Evolutionary conservation across 176 grass and related monocot genomes (phyloP), one percentile per base, ranked within the genome.

Genomic region (Phoenix dactylifera): DNA sequence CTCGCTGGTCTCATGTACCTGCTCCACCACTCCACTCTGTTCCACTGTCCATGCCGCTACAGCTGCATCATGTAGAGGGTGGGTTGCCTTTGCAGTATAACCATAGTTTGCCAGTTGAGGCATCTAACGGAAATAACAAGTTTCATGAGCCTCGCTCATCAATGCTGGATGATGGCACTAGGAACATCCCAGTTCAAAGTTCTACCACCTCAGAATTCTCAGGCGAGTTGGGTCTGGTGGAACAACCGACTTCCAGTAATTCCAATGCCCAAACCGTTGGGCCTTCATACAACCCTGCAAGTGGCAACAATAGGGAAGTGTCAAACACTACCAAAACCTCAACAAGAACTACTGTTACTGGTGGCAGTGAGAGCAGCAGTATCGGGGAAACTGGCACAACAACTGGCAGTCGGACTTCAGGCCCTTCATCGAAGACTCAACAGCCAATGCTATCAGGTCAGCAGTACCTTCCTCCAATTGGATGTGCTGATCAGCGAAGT

Each of bases 1-100:
- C 84, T 51, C 80, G 85, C 68, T 98, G 93, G 93, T 78, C 93
- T 60, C 93, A 85, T 80, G 70, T 98, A 66, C 78, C 87, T 88
- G 70, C 83, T 54, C 81, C 80, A 3, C 77, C 80, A 10, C 74
- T 90, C 16, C 86, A 92, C 73, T 72, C 87, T 64, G 72, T 84
- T 61, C 81, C 93, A 18, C 69, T 85, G 53, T 88, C 92, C 60
- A 65, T 97, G 28, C 79, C 82, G 16, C 70, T 88, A 51, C 87
- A 98, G 60, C 93, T 83, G 61, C 93, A 88, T 82, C 93, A 80
- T 52, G 62, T 82, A 20, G 92, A 91, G 15, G 65, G 68, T 29
- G 74, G 75, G 80, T 55, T 51, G 4, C 60, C 68, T 64, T 44
- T 72, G 25, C 83, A 85, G 7, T 87, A 83, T 65, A 54, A 74